These are phyloP conservation scores for Eimeria praecox DNA, from an alignment of 169 alveolate genomes.

Conservation along the genomic window DNA sequence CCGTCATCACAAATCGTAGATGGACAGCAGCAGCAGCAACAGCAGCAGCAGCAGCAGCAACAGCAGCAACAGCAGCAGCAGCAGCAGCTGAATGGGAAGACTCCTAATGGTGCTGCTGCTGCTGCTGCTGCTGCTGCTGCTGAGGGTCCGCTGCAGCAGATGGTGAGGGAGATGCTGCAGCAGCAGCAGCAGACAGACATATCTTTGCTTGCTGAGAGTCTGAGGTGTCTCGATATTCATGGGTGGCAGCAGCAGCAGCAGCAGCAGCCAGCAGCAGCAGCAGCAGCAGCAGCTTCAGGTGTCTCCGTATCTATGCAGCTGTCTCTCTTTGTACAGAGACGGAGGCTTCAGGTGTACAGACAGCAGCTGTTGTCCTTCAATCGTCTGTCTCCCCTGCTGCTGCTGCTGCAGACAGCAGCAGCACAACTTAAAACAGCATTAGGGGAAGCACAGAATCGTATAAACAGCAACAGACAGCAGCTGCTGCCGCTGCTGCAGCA, in stretches of 20 bases:
- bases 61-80: background rate
- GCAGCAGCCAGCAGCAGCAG: background rate
- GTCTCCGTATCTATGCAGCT: background rate
- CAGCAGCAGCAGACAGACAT: slow-evolving; percentile 7
- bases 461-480: background rate
- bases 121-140: background rate
- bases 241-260: slow-evolving; percentile 34
- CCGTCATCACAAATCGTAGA: background rate
- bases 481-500: slow-evolving; percentile 56
- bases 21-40: background rate
- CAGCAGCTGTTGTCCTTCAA: slow-evolving; percentile 35
- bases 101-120: background rate
- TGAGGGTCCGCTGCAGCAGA: slow-evolving; percentile 34
- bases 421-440: background rate
- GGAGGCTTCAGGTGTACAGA: slow-evolving; percentile 20
- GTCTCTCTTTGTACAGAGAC: slow-evolving; percentile 30
- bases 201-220: slow-evolving; percentile 26
- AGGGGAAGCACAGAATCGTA: background rate
- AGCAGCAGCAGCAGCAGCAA: background rate
- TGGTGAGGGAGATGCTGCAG: slow-evolving; percentile 47
- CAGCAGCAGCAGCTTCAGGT: slow-evolving; percentile 10
- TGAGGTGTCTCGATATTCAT: slow-evolving; percentile 18
- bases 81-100: slow-evolving; percentile 12
- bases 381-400: slow-evolving; percentile 14
- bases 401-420: background rate